Percentiles rank a stretch among this genome's conserved stretches.
These are phyloP conservation scores for Trypanosoma melophagium DNA, from an alignment of 208 protist genomes.

Conservation along the genomic window DNA sequence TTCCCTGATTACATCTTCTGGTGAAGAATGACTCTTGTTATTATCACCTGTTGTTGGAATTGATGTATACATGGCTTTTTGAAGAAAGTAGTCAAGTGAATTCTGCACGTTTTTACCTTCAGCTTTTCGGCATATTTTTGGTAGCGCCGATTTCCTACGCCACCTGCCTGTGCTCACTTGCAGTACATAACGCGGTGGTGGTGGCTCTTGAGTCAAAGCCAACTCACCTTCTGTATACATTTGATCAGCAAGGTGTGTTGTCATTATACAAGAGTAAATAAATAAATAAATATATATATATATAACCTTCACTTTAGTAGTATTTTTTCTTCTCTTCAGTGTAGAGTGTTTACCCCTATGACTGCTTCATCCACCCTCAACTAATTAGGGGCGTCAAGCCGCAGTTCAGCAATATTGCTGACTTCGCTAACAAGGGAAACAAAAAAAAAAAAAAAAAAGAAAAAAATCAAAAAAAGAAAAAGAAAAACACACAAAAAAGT, in stretches of 20 bases:
- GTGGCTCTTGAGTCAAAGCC: slow-evolving; percentile 20
- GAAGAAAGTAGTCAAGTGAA: slow-evolving; percentile 69
- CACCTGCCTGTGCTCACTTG: slow-evolving; percentile 30
- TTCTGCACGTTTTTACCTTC: slow-evolving; percentile 32
- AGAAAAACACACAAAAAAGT: too few relatives aligned
- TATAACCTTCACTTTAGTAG: not conserved
- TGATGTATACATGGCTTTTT: slow-evolving; percentile 25
- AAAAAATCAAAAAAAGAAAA: too few relatives aligned
- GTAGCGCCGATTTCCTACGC: slow-evolving; percentile 8
- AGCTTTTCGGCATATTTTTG: not conserved
- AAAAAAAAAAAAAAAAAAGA: too few relatives aligned
- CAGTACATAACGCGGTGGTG: slow-evolving; percentile 30
- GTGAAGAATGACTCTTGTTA: not conserved
- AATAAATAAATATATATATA: slow-evolving; percentile 4
- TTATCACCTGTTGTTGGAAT: not conserved
- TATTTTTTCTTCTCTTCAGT: too few relatives aligned
- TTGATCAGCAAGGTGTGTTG: not conserved
- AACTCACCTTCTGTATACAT: not conserved
- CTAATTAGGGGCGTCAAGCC: too few relatives aligned
- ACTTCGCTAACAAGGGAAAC: too few relatives aligned
- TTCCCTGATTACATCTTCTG: slow-evolving; percentile 5
- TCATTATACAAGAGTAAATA: not conserved
- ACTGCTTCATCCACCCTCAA: too few relatives aligned
- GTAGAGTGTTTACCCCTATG: too few relatives aligned
- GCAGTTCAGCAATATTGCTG: too few relatives aligned